Conservation (phyloP, 2,329 filamentous ascomycete species). For the Apiospora phragmitis region DNA sequence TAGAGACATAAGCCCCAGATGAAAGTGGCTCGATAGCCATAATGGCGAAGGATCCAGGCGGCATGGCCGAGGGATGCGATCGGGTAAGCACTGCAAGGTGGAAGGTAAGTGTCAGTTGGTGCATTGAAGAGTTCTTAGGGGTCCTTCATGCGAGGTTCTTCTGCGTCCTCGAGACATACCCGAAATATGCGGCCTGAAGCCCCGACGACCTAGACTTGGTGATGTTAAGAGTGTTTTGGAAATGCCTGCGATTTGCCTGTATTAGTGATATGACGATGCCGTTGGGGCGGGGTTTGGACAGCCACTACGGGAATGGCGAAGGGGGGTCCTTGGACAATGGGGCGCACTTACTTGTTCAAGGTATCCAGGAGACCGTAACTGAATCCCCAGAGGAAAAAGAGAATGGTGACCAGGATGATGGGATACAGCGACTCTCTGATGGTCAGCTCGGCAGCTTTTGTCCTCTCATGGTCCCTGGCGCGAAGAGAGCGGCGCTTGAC, state of each 20-base stretch:
- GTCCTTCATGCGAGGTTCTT: background rate
- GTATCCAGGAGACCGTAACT: slow-evolving; percentile 58
- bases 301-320: background rate
- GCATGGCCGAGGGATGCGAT: slow-evolving; percentile 63
- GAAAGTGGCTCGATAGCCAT: slow-evolving; percentile 65
- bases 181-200: slow-evolving; percentile 65
- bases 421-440: slow-evolving; percentile 67
- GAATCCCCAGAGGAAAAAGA: slow-evolving; percentile 67
- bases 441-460: slow-evolving; percentile 61
- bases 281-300: background rate
- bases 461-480: slow-evolving; percentile 44
- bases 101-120: slow-evolving; percentile 14
- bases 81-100: slow-evolving; percentile 56
- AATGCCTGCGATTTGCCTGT: slow-evolving; percentile 44
- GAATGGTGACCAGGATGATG: slow-evolving; percentile 62
- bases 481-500: slow-evolving; percentile 42
- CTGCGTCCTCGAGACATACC: slow-evolving; percentile 36
- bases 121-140: background rate
- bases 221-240: slow-evolving; percentile 56
- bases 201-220: slow-evolving; percentile 59
- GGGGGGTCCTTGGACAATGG: background rate
- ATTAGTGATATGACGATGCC: background rate
- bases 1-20: slow-evolving; percentile 69
- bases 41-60: slow-evolving; percentile 66
- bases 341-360: slow-evolving; percentile 28